Conservation (phyloP, 106 monocot species). For the Dendrobium huoshanense region DNA sequence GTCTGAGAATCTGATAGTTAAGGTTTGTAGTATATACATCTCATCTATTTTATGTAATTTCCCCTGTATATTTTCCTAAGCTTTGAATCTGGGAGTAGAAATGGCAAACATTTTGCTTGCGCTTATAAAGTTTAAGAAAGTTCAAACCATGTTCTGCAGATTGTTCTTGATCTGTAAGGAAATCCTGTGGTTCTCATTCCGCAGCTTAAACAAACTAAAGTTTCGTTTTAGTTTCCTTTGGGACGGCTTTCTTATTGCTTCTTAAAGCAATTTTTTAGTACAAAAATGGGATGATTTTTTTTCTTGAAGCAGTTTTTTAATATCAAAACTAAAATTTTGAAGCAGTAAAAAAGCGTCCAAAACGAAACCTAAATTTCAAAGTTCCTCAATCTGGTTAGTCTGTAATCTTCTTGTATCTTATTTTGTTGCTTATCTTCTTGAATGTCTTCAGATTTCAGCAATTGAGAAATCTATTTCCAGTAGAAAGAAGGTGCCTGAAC, state of each 20-base stretch:
- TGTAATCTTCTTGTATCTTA: background rate
- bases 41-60: too few relatives aligned
- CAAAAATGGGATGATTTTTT: too few relatives aligned
- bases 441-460: conserved; percentile 32
- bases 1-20: background rate
- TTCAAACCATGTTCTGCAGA: background rate
- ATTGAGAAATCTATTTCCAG: conserved; percentile 62
- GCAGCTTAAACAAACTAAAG: background rate
- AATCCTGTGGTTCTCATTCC: background rate
- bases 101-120: background rate
- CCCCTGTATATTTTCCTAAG: background rate
- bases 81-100: background rate
- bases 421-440: background rate
- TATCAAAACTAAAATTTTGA: too few relatives aligned
- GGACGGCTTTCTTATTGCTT: too few relatives aligned
- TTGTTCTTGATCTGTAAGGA: background rate
- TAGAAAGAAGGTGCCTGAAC: conserved; percentile 65
- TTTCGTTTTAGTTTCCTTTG: too few relatives aligned
- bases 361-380: background rate
- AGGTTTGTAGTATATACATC: background rate
- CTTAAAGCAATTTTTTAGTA: too few relatives aligned
- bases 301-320: too few relatives aligned
- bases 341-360: too few relatives aligned
- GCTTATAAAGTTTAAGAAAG: background rate
- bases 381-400: background rate